phyloP scores from a whole-genome alignment of 495 filamentous ascomycete species.

The Neurospora pannonica region DNA sequence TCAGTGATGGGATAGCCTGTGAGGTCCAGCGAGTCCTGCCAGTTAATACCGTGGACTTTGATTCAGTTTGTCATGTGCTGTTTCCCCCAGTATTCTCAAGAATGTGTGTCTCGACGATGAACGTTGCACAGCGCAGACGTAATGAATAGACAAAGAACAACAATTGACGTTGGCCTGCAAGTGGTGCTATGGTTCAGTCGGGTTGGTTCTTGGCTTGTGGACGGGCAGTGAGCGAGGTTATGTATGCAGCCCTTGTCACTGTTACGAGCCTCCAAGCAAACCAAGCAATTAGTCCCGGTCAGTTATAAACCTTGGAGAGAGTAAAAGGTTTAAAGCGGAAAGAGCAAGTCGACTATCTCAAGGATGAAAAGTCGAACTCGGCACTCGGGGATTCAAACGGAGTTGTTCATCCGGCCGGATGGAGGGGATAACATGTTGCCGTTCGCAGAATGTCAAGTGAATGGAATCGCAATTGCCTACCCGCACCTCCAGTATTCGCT shows the following conservation, averaged over 20 bases:
- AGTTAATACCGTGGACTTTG: not conserved
- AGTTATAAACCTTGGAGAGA: not conserved
- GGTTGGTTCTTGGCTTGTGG: not conserved
- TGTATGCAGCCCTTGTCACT: not conserved
- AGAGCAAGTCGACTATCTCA: not conserved
- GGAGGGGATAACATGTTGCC: not conserved
- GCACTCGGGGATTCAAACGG: not conserved
- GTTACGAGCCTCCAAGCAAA: not conserved
- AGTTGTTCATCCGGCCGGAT: not conserved
- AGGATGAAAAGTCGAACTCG: not conserved
- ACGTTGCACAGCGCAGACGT: not conserved
- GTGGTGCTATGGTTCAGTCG: not conserved
- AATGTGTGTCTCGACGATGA: not conserved
- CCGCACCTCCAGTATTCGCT: not conserved
- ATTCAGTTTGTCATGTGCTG: not conserved
- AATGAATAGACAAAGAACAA: not conserved
- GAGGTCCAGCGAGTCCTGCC: not conserved
- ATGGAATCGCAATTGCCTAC: not conserved
- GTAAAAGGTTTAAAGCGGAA: not conserved
- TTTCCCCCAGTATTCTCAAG: not conserved
- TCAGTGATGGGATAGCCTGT: not conserved
- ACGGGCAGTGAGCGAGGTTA: not conserved
- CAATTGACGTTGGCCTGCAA: not conserved
- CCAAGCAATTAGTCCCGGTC: not conserved
- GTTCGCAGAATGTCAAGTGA: not conserved